Percentiles rank a stretch among this genome's conserved stretches.
phyloP scores from a whole-genome alignment of 1,139 yeast species.

The Meyerozyma carpophila region DNA sequence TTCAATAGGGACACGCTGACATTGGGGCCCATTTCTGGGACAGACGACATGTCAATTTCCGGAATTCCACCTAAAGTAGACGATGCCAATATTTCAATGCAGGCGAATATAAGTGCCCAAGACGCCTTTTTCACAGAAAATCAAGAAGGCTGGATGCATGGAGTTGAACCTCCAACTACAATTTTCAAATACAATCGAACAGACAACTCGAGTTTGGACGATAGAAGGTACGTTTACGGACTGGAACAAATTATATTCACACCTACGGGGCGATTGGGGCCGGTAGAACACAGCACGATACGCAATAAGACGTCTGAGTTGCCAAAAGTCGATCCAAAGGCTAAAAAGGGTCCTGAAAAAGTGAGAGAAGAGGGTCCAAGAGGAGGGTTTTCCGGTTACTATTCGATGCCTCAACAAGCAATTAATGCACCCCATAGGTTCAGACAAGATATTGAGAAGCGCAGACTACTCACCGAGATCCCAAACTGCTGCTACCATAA shows the following conservation, averaged over 20 bases:
- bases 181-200: not conserved
- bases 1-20: not conserved
- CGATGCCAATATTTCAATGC: not conserved
- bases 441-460: conserved; percentile 3
- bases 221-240: not conserved
- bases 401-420: conserved; percentile 2
- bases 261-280: not conserved
- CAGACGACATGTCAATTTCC: not conserved
- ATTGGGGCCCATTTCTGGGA: not conserved
- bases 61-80: not conserved
- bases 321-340: not conserved
- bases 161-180: not conserved
- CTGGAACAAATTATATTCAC: not conserved
- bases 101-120: not conserved
- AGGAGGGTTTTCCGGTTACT: conserved; percentile 1
- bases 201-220: not conserved
- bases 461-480: conserved; percentile 10
- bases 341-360: not conserved
- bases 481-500: conserved; percentile 32
- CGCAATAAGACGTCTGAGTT: not conserved
- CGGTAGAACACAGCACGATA: not conserved
- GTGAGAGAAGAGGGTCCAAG: not conserved
- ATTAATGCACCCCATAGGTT: not conserved
- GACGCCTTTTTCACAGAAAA: not conserved
- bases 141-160: not conserved